A percentile compares a stretch with the other conserved stretches of the same genome.
Evolutionary conservation across 1,284 basidiomycete genomes (phyloP).

Genomic region (Chalciporus sp.): DNA sequence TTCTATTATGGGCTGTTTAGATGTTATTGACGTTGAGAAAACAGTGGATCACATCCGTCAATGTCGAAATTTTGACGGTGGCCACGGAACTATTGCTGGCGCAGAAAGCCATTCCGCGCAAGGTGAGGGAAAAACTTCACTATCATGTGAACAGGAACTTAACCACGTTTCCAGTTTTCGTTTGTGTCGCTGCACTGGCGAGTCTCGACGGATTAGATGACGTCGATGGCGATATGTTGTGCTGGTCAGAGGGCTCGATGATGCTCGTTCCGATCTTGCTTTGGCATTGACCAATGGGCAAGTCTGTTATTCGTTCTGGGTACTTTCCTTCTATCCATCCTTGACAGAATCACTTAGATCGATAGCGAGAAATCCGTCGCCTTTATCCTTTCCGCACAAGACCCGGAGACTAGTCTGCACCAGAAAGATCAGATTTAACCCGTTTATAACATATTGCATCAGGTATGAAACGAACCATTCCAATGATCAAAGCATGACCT

Average conservation of each 20-base stretch:
- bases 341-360: constrained; percentile 89
- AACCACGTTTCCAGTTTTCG: constrained; percentile 66
- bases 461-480: no score
- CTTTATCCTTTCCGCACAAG: constrained; percentile 92
- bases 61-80: constrained; percentile 95
- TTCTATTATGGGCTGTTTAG: constrained; percentile 77
- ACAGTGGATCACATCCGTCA: constrained; percentile 74
- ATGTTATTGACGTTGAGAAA: constrained; percentile 61
- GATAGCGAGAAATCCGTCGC: constrained; percentile 76
- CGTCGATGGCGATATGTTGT: constrained; percentile 76
- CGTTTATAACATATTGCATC: no score
- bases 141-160: background rate
- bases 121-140: constrained; percentile 52
- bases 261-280: background rate
- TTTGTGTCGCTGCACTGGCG: constrained; percentile 85
- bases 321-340: constrained; percentile 87
- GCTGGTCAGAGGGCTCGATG: constrained; percentile 84
- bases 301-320: constrained; percentile 99
- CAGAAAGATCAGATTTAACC: no score
- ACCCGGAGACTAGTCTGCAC: constrained; percentile 80
- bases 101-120: constrained; percentile 93
- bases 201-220: constrained; percentile 83
- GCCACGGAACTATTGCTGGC: constrained; percentile 83
- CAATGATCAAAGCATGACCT: background rate
- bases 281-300: constrained; percentile 33